Evolutionary conservation across 1,139 yeast species (phyloP).

Genomic region (Schwanniomyces etchellsii): DNA sequence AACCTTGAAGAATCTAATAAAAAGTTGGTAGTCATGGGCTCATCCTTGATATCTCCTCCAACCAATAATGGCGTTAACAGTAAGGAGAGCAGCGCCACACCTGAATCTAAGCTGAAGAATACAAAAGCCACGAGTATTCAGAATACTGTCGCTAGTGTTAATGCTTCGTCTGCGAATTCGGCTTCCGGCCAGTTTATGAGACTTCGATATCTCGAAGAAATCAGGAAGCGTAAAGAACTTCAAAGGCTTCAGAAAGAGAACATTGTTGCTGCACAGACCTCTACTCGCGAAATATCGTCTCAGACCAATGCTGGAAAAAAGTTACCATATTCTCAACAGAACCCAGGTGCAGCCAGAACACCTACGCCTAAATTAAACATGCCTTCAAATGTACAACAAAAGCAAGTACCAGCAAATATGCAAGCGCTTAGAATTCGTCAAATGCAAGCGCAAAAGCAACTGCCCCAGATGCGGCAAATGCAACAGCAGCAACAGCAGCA

Average conservation of each 20-base stretch:
- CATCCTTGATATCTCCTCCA: constrained; percentile 15
- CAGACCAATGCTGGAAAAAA: constrained; percentile 3
- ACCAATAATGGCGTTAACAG: constrained; percentile 7
- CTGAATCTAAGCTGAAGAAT: constrained; percentile 21
- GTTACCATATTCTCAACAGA: constrained; percentile 1
- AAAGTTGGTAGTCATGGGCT: constrained; percentile 37
- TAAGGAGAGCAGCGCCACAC: constrained; percentile 15
- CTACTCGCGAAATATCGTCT: constrained; percentile 3
- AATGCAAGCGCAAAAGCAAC: constrained; percentile 12
- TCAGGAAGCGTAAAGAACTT: constrained; percentile 39
- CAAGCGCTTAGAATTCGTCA: constrained; percentile 15
- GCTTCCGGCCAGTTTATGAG: constrained; percentile 44
- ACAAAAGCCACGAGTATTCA: constrained; percentile 11
- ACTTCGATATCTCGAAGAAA: constrained; percentile 42
- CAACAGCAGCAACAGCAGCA: constrained; percentile 18
- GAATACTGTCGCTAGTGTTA: constrained; percentile 12
- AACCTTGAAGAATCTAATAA: constrained; percentile 34
- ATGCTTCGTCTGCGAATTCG: constrained; percentile 16
- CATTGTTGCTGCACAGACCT: constrained; percentile 28
- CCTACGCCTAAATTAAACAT: background rate
- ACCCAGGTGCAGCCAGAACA: background rate
- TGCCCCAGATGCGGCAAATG: background rate
- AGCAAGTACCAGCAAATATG: constrained; percentile 7
- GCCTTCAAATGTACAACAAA: constrained; percentile 5
- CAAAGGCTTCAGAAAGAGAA: constrained; percentile 42